Conservation (phyloP, 441 rosid genomes). For the Syzygium malaccense region DNA sequence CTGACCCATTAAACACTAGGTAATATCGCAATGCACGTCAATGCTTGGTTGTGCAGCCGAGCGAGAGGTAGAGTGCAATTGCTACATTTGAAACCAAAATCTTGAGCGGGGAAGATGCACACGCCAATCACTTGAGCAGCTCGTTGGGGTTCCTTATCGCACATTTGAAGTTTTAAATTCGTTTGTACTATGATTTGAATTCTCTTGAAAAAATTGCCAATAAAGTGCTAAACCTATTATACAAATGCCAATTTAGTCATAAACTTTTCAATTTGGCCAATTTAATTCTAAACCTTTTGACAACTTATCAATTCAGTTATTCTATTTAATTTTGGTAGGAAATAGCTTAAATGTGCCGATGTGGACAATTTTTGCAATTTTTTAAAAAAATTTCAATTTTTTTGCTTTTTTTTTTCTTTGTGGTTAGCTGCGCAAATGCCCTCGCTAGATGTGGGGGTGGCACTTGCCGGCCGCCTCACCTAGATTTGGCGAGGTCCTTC, state of each 20-base stretch:
- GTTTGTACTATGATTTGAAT: not conserved
- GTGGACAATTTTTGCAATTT: not conserved
- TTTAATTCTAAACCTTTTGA: not conserved
- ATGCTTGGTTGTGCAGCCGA: not conserved
- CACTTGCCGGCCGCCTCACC: not conserved
- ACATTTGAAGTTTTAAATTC: not conserved
- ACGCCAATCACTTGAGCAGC: not conserved
- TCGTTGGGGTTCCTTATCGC: not conserved
- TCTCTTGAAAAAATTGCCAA: not conserved
- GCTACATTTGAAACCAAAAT: not conserved
- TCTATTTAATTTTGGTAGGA: accelerated
- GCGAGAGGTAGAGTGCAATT: not conserved
- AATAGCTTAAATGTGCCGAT: accelerated
- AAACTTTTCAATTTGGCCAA: accelerated
- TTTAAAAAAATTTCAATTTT: not conserved
- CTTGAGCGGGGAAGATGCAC: not conserved
- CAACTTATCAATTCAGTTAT: not conserved
- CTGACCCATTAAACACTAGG: not conserved
- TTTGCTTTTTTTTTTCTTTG: not conserved
- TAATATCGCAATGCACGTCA: not conserved
- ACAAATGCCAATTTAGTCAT: accelerated
- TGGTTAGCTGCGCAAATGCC: too few species aligned
- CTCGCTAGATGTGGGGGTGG: not conserved
- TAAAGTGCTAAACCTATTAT: not conserved
- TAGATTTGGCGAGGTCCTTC: too few species aligned